A percentile compares a stretch with the other conserved stretches of the same genome.
Evolutionary conservation across 805 yeast species (phyloP).

Genomic region (Sugiyamaella smithiae): DNA sequence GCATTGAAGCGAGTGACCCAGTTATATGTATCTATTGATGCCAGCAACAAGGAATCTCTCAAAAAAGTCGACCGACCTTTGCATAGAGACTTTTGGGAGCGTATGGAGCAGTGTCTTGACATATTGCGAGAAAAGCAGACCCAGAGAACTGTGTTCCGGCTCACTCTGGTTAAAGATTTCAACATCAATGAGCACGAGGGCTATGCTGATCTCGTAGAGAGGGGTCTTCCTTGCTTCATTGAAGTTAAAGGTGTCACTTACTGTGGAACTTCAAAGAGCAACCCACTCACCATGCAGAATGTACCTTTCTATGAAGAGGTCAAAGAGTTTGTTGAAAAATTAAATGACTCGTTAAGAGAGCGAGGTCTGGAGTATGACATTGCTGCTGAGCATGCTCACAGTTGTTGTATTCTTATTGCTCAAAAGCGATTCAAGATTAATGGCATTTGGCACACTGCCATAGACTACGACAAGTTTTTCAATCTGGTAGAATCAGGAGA

Average conservation of each 20-base stretch:
- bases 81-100: constrained; percentile 89
- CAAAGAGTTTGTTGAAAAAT: constrained; percentile 62
- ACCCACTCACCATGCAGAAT: constrained; percentile 91
- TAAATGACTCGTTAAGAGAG: constrained; percentile 57
- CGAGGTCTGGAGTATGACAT: constrained; percentile 74
- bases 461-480: constrained; percentile 75
- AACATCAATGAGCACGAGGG: constrained; percentile 77
- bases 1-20: constrained; percentile 78
- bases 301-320: constrained; percentile 95
- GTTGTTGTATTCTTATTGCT: constrained; percentile 87
- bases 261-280: constrained; percentile 90
- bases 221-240: constrained; percentile 80
- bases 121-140: constrained; percentile 71
- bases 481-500: constrained; percentile 60
- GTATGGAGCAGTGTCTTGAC: constrained; percentile 76
- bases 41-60: constrained; percentile 78
- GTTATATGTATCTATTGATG: constrained; percentile 88
- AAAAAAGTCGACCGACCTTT: constrained; percentile 86
- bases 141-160: constrained; percentile 87
- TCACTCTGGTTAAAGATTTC: constrained; percentile 89
- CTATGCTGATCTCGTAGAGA: constrained; percentile 81
- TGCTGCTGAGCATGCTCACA: constrained; percentile 95
- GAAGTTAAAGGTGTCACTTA: constrained; percentile 95
- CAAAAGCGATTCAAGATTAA: constrained; percentile 65
- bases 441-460: constrained; percentile 84